Evolutionary conservation across 768 basidiomycete species (phyloP).

Genomic region (Terana coerulea): DNA sequence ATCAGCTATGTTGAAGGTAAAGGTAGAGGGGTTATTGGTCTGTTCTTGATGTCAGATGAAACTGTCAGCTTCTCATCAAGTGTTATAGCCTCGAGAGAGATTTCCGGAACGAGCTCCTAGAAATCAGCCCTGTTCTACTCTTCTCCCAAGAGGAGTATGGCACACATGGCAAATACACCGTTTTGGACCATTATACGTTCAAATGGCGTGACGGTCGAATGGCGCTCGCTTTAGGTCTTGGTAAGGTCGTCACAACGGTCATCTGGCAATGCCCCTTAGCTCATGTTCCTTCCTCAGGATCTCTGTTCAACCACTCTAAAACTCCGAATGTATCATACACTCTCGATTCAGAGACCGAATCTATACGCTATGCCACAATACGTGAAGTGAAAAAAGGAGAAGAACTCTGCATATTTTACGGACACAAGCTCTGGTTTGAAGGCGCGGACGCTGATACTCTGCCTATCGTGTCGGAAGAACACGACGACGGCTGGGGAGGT

Average conservation of each 20-base stretch:
- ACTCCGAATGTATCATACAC: conserved; percentile 67
- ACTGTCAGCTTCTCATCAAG: too few species aligned
- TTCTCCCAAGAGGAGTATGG: conserved; percentile 69
- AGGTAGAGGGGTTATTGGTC: conserved; percentile 66
- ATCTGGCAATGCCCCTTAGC: neutral
- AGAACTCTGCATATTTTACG: conserved; percentile 80
- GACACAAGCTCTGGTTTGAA: conserved; percentile 63
- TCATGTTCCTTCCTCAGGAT: conserved; percentile 48
- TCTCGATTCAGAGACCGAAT: conserved; percentile 47
- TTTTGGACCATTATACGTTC: conserved; percentile 75
- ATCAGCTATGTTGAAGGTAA: conserved; percentile 44
- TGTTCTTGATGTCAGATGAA: neutral
- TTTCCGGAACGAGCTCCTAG: conserved; percentile 68
- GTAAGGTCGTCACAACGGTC: conserved; percentile 43
- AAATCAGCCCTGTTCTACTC: conserved; percentile 83
- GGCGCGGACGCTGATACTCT: conserved; percentile 27
- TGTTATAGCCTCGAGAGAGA: conserved; percentile 43
- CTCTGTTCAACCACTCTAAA: conserved; percentile 76
- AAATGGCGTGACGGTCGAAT: conserved; percentile 69
- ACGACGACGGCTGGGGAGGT: conserved; percentile 46
- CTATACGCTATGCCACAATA: conserved; percentile 59
- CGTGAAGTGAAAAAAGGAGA: conserved; percentile 54
- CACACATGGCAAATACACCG: conserved; percentile 54
- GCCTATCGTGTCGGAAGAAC: conserved; percentile 4
- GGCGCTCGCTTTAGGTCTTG: conserved; percentile 77